These are phyloP conservation scores for Mycena alexandri DNA, from an alignment of 768 basidiomycete species.

Conservation along the genomic window DNA sequence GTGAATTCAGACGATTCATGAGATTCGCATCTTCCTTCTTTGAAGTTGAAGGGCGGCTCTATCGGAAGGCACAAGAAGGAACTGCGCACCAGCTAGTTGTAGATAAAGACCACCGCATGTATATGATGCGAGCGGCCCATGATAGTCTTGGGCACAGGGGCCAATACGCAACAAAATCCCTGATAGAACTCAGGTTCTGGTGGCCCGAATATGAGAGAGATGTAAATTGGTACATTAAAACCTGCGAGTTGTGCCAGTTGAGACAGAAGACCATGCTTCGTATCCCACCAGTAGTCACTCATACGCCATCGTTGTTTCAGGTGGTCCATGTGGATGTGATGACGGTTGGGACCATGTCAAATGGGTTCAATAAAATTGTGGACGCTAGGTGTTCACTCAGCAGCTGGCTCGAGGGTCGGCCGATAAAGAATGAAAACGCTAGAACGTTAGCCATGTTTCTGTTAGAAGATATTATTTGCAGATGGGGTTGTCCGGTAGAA, in stretches of 20 bases:
- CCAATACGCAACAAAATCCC: slow-evolving; percentile 25
- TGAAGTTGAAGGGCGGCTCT: neutral
- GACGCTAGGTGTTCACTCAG: neutral
- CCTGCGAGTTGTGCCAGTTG: slow-evolving; percentile 51
- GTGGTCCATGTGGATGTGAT: slow-evolving; percentile 47
- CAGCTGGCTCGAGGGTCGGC: neutral
- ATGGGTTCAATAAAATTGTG: neutral
- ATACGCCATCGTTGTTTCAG: slow-evolving; percentile 43
- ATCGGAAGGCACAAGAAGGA: neutral
- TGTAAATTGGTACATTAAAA: slow-evolving; percentile 46
- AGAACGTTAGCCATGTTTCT: neutral
- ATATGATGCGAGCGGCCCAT: slow-evolving; percentile 31
- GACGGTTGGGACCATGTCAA: slow-evolving; percentile 36
- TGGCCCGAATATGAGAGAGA: slow-evolving; percentile 41
- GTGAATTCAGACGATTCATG: neutral
- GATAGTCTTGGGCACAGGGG: slow-evolving; percentile 39
- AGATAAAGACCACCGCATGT: slow-evolving; percentile 20
- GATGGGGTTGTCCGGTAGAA: neutral
- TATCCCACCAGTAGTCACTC: no score
- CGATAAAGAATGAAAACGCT: slow-evolving; percentile 3
- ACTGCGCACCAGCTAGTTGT: slow-evolving; percentile 10
- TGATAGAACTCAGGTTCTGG: no score
- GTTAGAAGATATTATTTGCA: neutral
- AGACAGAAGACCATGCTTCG: slow-evolving; percentile 38
- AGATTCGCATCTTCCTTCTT: neutral